Evolutionary conservation across 345 rosid species (phyloP).

Genomic region (Trapa bicornis): DNA sequence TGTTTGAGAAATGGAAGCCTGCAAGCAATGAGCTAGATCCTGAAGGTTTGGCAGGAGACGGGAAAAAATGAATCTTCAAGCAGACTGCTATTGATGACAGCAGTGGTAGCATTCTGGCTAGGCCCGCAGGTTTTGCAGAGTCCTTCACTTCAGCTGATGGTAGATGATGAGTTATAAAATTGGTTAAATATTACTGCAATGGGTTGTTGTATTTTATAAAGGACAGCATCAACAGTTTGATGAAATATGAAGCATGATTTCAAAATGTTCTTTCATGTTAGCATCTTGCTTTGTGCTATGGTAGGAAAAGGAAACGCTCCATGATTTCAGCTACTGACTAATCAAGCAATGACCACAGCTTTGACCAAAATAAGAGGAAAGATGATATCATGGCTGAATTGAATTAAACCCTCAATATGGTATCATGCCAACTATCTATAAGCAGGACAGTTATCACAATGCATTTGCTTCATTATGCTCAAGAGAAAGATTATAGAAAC

Average conservation of each 20-base stretch:
- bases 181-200: neutral
- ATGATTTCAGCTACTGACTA: neutral
- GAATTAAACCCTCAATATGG: neutral
- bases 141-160: conserved; percentile 31
- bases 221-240: neutral
- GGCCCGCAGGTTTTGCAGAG: conserved; percentile 30
- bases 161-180: conserved; percentile 11
- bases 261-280: neutral
- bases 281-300: neutral
- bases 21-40: conserved; percentile 19
- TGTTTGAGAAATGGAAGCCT: conserved; percentile 43
- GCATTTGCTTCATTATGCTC: neutral
- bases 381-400: neutral
- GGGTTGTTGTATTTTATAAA: neutral
- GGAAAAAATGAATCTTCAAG: conserved; percentile 14
- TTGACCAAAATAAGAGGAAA: too few species aligned
- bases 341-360: too few species aligned
- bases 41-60: conserved; percentile 35
- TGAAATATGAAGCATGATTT: neutral
- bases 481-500: neutral
- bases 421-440: neutral
- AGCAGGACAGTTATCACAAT: neutral
- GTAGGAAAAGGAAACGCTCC: neutral
- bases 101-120: conserved; percentile 27
- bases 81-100: conserved; percentile 17